Evolutionary conservation across 169 alveolate species (phyloP), one percentile per base, ranked within the genome.

Genomic region (Blepharisma undulans): DNA sequence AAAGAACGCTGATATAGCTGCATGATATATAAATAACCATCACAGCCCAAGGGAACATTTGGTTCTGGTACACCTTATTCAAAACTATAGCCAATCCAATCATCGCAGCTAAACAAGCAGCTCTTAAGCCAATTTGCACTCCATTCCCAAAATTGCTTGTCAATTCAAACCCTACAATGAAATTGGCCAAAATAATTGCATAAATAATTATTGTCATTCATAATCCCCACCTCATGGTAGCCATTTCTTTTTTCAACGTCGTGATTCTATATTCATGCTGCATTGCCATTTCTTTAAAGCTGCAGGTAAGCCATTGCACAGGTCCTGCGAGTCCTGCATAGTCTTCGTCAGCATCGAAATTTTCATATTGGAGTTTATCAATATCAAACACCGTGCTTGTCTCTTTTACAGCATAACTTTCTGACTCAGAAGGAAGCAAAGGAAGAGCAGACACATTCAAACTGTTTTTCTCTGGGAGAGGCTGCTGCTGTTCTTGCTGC

Each of bases 251-350:
- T 86, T 27, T 27, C 19, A 72, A 21, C 22, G 61, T 27, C 12
- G 27, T 30, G 12, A 86, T 71, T 86, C 91, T 27, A 48, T 71
- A 86, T 27, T 86, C 72, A 30, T 86, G 80, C 84, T 86, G 91
- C 27, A 59, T 25, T 21, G 22, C 22, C 36, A 59, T 36, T 66
- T 86, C 91, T 36, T 72, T 71, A 32, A 86, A 86, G 34, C 72
- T 86, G 84, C 91, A 86, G 0, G 84, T 86, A 6, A 86, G 34
- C 91, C 91, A 86, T 72, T 86, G 91, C 8, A 86, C 91, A 29
- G 91, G 91, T 21, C 91, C 91, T 22, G 84, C 91, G 12, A 86
- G 91, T 36, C 89, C 89, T 16, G 60, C 22, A 8, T 48, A 82
- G 78, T 82, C 89, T 21, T 82, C 89, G n/a, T 82, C 89, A 19